These are phyloP conservation scores for Xylariaceae sp. DNA, from an alignment of 2,329 filamentous ascomycete species.

Conservation along the genomic window DNA sequence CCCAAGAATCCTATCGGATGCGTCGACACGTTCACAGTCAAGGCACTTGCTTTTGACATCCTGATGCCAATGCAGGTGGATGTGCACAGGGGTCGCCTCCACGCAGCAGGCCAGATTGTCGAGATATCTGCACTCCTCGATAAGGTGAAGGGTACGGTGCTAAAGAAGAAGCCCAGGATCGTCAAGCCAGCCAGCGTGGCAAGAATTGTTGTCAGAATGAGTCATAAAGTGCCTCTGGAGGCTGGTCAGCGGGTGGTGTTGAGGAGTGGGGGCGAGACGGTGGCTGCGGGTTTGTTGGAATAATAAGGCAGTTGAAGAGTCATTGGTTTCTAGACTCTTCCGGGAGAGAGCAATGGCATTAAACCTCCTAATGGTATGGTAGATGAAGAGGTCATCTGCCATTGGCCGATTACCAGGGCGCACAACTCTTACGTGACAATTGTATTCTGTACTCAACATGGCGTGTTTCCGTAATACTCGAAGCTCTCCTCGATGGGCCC, in stretches of 20 bases:
- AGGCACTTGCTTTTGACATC: constrained; percentile 84
- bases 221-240: constrained; percentile 72
- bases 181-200: constrained; percentile 76
- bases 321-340: background rate
- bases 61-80: constrained; percentile 85
- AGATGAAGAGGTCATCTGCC: too few species aligned
- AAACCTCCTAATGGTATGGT: too few species aligned
- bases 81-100: constrained; percentile 78
- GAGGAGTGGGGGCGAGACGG: constrained; percentile 71
- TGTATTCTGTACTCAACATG: too few species aligned
- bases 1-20: constrained; percentile 62
- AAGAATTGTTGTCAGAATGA: constrained; percentile 68
- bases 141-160: constrained; percentile 66
- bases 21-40: constrained; percentile 69
- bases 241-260: constrained; percentile 74
- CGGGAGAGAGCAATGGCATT: too few species aligned
- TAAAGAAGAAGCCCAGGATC: constrained; percentile 80
- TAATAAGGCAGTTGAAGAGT: constrained; percentile 30
- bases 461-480: too few species aligned
- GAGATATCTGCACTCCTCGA: constrained; percentile 70
- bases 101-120: constrained; percentile 69
- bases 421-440: too few species aligned
- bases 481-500: too few species aligned
- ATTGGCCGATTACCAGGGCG: too few species aligned
- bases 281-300: constrained; percentile 83